Evolutionary conservation across 768 basidiomycete genomes (phyloP), one percentile per base, ranked within the genome.

Genomic region (Tricholoma hemisulphureum): DNA sequence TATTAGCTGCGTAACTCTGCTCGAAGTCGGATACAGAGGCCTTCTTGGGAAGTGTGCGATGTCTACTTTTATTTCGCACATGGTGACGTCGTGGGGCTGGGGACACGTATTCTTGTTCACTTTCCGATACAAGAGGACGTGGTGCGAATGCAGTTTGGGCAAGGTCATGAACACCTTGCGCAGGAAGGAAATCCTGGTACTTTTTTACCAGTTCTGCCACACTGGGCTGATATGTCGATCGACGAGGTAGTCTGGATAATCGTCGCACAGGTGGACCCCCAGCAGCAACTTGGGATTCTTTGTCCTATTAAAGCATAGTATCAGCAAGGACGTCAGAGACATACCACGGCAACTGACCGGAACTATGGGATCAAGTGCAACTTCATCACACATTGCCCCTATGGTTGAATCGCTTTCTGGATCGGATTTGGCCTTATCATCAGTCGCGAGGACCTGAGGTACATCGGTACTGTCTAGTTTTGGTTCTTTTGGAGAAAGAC

Each of bases 1-100:
- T 86, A 66, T 95, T 95, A n/a, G 88, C 91, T 3, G 94, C 93
- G 72, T 95, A 96, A 48, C 94, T 86, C 56, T 89, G 85, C 73
- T 96, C 95, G 54, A 93, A 93, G 67, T 96, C 95, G 6, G 94
- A 95, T 9, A 79, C 78, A 8, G 88, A 87, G 35, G 83, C 73
- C 61, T 84, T 85, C 66, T 77, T 81, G 13, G 73, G 64, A 41
- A 80, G 71, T 46, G 78, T 63, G 35, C 78, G 81, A 64, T 84
- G 83, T 57, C 82, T 78, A 31, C 76, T 77, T 61, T 79, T 83
- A 60, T 67, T 78, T 34, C 84, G 80, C 18, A 75, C 55, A 5
- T 77, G 66, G 14, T 67, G 73, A 16, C 80, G 81, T 55, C 70
- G 70, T 34, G 68, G 73, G 26, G 72, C 55, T 32, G 71, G 69